phyloP scores from a whole-genome alignment of 2,329 filamentous ascomycete genomes.

The Diplodia sapinea region DNA sequence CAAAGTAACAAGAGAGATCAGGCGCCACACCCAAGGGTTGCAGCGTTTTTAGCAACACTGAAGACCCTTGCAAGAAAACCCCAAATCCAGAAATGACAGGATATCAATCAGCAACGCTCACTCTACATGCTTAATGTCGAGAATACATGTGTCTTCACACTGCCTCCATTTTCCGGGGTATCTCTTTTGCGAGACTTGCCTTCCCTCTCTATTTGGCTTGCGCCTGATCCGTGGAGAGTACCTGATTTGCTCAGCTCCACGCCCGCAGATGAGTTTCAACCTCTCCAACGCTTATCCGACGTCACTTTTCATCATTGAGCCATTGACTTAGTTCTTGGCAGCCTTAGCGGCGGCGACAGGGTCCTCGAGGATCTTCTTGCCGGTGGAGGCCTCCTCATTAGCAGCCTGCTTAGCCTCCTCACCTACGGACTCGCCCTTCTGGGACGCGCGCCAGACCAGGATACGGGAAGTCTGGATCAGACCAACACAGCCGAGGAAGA shows the following conservation, averaged over 20 bases:
- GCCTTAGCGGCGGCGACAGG: constrained; percentile 41
- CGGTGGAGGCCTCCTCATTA: constrained; percentile 48
- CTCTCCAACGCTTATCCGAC: background rate
- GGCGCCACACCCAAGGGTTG: background rate
- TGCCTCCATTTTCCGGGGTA: constrained; percentile 1
- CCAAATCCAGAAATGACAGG: background rate
- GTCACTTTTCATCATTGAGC: background rate
- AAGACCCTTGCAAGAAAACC: background rate
- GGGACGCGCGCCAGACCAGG: constrained; percentile 65
- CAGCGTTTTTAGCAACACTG: background rate
- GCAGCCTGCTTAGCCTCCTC: constrained; percentile 52
- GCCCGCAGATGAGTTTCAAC: background rate
- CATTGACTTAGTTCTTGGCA: constrained; percentile 19
- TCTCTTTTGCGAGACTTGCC: constrained; percentile 6
- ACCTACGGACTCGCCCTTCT: constrained; percentile 57
- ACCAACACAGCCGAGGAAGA: constrained; percentile 92
- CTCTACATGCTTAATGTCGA: background rate
- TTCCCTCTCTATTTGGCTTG: constrained; percentile 12
- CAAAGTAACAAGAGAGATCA: background rate
- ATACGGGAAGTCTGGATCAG: constrained; percentile 83
- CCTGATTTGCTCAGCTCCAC: constrained; percentile 6
- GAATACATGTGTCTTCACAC: constrained; percentile 5
- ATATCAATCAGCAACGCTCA: background rate
- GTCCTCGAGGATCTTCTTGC: constrained; percentile 42
- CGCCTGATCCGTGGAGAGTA: constrained; percentile 1